Evolutionary conservation across 2,329 filamentous ascomycete genomes (phyloP), one percentile per base, ranked within the genome.

Genomic region (Arthroderma sp.): DNA sequence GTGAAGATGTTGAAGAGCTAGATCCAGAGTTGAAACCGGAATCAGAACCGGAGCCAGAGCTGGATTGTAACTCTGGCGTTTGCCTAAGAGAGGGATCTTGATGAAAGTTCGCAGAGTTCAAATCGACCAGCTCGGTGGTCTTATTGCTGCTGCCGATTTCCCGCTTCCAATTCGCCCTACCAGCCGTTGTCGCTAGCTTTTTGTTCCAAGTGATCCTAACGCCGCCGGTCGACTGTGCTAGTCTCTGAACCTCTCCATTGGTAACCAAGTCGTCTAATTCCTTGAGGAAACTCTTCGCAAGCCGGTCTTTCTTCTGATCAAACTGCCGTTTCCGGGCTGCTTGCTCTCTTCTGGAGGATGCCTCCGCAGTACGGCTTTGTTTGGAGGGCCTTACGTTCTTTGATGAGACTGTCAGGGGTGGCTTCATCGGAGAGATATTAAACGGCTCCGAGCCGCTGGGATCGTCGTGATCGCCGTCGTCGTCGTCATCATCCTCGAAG

Each of bases 91-190:
- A 34, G 11, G 32, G 32, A 11, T 34, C 32, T 34, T 34, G 32
- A 9, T 34, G 8, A 34, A 34, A 34, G 8, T 8, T 11, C 11
- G 32, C 8, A 9, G 32, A 34, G 32, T 8, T 34, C 8, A 8
- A 11, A 11, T 34, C 32, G 32, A 34, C 11, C 8, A 43, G 9
- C 11, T 48, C 28, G 29, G 46, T 51, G 27, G 44, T 47, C 31
- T 46, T 50, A 29, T 52, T 47, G 29, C 49, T 40, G 29, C 49
- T 40, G 29, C 40, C 49, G n/a, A 50, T 46, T 36, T 81, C 79
- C 22, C 76, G 72, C 52, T 73, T 78, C 81, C 82, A 86, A 54
- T 77, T 80, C 29, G 83, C 83, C 36, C 82, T 73, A 0, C 69
- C 78, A 32, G 78, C 78, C 0, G 78, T 81, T 3, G 72, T 74